These are phyloP conservation scores for Aspergillus avenaceus DNA, from an alignment of 495 filamentous ascomycete species.

Conservation along the genomic window DNA sequence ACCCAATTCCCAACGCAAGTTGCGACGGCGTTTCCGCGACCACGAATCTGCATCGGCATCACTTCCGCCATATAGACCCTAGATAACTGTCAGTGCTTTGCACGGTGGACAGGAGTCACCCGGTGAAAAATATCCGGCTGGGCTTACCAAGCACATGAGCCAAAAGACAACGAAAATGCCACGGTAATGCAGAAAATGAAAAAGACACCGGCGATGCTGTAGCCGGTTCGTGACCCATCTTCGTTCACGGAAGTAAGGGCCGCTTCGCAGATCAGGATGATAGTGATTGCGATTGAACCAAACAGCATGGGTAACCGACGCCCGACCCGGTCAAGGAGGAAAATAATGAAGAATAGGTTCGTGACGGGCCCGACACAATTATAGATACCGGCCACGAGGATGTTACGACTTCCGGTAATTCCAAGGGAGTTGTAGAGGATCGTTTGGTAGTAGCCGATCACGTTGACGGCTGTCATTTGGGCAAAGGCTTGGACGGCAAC, in stretches of 20 bases:
- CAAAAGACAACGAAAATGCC: constrained; percentile 44
- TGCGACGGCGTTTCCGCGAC: constrained; percentile 43
- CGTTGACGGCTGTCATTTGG: constrained; percentile 52
- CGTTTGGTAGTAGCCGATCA: constrained; percentile 58
- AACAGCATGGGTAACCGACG: constrained; percentile 35
- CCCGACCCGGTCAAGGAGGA: constrained; percentile 36
- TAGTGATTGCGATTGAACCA: constrained; percentile 34
- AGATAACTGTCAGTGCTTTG: background rate
- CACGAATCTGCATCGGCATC: constrained; percentile 49
- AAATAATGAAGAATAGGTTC: constrained; percentile 45
- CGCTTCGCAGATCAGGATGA: constrained; percentile 41
- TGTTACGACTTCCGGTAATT: constrained; percentile 43
- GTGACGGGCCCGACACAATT: constrained; percentile 54
- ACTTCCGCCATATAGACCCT: constrained; percentile 48
- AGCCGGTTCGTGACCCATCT: constrained; percentile 27
- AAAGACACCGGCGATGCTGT: constrained; percentile 43
- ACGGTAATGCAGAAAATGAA: constrained; percentile 48
- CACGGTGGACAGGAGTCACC: background rate
- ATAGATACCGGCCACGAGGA: constrained; percentile 57
- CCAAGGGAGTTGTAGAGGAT: constrained; percentile 57
- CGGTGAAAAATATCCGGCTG: background rate
- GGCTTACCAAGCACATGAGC: constrained; percentile 40
- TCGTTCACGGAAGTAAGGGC: constrained; percentile 37
- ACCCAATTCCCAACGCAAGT: constrained; percentile 49
- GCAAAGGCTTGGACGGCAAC: constrained; percentile 34